A percentile compares a stretch with the other conserved stretches of the same genome.
phyloP scores from a whole-genome alignment of 1,139 yeast genomes.

The Torulaspora globosa region DNA sequence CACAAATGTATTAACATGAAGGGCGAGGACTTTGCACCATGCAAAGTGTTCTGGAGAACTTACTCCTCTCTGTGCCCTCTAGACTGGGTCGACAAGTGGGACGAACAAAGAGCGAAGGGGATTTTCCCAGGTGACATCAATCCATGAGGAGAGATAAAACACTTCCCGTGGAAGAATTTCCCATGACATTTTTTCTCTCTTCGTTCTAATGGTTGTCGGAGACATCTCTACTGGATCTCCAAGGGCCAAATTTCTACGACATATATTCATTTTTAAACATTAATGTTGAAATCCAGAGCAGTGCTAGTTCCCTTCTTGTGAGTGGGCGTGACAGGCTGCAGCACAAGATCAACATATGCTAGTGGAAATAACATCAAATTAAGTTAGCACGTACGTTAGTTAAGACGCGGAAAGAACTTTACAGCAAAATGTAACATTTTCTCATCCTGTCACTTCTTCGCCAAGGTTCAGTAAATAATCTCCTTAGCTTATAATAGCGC shows the following conservation, averaged over 20 bases:
- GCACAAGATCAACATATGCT: neutral
- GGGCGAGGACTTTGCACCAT: slow-evolving; percentile 98
- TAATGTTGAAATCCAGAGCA: neutral
- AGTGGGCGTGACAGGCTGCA: no score
- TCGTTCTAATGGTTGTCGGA: neutral
- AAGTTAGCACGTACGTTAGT: slow-evolving; percentile 2
- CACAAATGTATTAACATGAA: slow-evolving; percentile 94
- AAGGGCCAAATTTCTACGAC: slow-evolving; percentile 3
- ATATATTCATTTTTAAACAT: slow-evolving; percentile 2
- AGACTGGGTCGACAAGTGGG: slow-evolving; percentile 93
- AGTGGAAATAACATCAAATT: slow-evolving; percentile 2
- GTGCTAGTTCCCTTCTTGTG: neutral
- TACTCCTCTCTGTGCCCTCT: slow-evolving; percentile 88
- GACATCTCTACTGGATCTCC: neutral
- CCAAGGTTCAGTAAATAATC: neutral
- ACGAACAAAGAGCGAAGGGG: slow-evolving; percentile 80
- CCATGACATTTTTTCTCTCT: neutral
- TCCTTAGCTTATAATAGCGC: no score
- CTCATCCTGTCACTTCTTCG: neutral
- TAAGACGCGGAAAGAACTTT: slow-evolving; percentile 5
- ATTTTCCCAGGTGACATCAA: slow-evolving; percentile 63
- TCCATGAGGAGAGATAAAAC: slow-evolving; percentile 22
- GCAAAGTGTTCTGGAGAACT: slow-evolving; percentile 90
- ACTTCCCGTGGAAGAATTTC: neutral
- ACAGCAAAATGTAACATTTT: neutral